Conservation (phyloP, 805 yeast genomes). For the Pichia exigua region DNA sequence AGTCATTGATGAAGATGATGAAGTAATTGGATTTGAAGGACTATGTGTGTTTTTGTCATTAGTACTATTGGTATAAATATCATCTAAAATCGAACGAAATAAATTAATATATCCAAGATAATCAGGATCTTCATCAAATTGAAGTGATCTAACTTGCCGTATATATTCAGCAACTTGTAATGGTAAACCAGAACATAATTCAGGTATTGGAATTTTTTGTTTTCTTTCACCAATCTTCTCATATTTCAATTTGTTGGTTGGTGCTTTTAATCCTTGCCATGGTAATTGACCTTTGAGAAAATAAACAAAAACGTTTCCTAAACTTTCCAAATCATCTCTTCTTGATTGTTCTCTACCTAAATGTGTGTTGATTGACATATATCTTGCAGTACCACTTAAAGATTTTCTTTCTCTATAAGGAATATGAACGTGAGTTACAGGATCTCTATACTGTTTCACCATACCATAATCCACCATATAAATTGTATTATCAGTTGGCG, state of each 20-base stretch:
- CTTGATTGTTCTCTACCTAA: conserved; percentile 77
- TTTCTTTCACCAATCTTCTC: conserved; percentile 81
- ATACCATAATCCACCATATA: conserved; percentile 79
- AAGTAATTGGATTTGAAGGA: neutral
- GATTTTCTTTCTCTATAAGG: conserved; percentile 78
- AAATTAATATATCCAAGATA: conserved; percentile 58
- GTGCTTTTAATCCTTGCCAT: conserved; percentile 88
- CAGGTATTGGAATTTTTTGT: conserved; percentile 57
- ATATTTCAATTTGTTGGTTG: conserved; percentile 74
- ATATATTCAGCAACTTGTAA: conserved; percentile 68
- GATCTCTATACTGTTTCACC: conserved; percentile 82
- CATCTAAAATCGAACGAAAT: conserved; percentile 51
- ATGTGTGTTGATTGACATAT: conserved; percentile 86
- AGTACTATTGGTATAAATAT: conserved; percentile 31
- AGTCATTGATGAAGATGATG: neutral
- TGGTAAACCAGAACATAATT: conserved; percentile 59
- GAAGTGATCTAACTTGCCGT: conserved; percentile 56
- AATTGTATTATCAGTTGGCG: conserved; percentile 43
- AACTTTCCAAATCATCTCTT: conserved; percentile 73
- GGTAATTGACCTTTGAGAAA: conserved; percentile 74
- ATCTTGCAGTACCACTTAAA: conserved; percentile 77
- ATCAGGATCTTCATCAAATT: conserved; percentile 76
- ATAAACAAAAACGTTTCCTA: conserved; percentile 78
- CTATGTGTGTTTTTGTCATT: neutral
- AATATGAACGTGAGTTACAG: conserved; percentile 70